Conservation (phyloP, 1,284 basidiomycete species). For the Cerioporus squamosus region DNA sequence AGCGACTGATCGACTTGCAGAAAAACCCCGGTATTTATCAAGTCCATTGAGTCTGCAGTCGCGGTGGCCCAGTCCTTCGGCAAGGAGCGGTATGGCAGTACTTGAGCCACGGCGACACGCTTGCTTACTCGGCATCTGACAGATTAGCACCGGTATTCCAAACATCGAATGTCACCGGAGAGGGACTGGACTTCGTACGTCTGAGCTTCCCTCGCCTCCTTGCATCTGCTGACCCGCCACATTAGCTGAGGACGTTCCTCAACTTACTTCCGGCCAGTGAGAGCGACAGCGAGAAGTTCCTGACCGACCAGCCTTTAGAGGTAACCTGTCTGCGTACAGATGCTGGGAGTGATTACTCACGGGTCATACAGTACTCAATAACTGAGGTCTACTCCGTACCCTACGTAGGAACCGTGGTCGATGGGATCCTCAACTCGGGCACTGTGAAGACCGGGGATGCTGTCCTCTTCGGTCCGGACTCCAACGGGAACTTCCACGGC, state of each 20-base stretch:
- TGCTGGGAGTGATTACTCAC: neutral
- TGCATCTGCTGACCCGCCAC: neutral
- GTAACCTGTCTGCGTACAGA: conserved; percentile 41
- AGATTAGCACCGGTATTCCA: conserved; percentile 94
- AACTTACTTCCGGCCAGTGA: conserved; percentile 89
- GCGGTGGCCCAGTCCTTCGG: conserved; percentile 79
- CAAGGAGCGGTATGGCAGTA: conserved; percentile 55
- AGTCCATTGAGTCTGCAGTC: conserved; percentile 75
- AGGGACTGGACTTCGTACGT: conserved; percentile 80
- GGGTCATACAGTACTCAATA: conserved; percentile 64
- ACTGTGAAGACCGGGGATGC: conserved; percentile 79
- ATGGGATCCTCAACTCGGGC: conserved; percentile 87
- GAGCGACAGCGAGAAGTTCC: conserved; percentile 79
- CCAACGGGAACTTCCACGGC: conserved; percentile 86
- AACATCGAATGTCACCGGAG: conserved; percentile 94
- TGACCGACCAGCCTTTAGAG: conserved; percentile 88
- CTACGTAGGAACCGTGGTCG: conserved; percentile 95
- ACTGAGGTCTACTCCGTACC: conserved; percentile 86
- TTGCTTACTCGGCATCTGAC: neutral
- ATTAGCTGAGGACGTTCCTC: conserved; percentile 79
- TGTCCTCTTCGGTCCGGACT: conserved; percentile 90
- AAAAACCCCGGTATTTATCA: conserved; percentile 79
- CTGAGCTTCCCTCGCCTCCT: neutral
- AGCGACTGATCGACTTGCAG: conserved; percentile 39
- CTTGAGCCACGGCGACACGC: neutral